These are phyloP conservation scores for Colletotrichum falcatum DNA, from an alignment of 2,329 filamentous ascomycete species.

Conservation along the genomic window DNA sequence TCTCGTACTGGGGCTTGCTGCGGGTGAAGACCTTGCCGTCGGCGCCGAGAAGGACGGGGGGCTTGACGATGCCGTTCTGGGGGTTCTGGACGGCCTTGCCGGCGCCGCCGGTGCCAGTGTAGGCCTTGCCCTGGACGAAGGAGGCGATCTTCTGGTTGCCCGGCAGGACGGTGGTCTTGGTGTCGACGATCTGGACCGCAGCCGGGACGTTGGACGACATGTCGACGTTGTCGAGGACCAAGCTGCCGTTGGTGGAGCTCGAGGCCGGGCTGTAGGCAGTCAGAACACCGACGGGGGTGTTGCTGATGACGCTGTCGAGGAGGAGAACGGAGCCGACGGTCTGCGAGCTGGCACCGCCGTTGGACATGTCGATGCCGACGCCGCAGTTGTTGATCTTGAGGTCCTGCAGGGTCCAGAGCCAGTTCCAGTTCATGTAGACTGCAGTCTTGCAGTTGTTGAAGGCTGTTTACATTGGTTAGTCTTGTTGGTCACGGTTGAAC, in stretches of 20 bases:
- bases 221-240: constrained; percentile 92
- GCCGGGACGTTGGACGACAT: constrained; percentile 74
- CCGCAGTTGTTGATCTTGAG: constrained; percentile 79
- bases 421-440: constrained; percentile 93
- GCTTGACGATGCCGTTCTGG: constrained; percentile 70
- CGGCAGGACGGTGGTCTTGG: constrained; percentile 70
- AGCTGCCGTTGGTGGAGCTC: constrained; percentile 79
- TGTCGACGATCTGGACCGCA: constrained; percentile 72
- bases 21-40: constrained; percentile 81
- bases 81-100: constrained; percentile 70
- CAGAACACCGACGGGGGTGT: constrained; percentile 80
- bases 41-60: constrained; percentile 71
- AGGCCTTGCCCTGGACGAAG: constrained; percentile 85
- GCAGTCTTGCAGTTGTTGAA: constrained; percentile 88
- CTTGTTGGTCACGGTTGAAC: neutral
- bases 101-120: constrained; percentile 59
- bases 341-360: constrained; percentile 70
- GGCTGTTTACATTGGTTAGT: neutral
- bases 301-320: constrained; percentile 82
- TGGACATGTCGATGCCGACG: constrained; percentile 84
- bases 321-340: constrained; percentile 88
- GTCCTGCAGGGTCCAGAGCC: constrained; percentile 85
- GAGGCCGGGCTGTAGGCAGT: constrained; percentile 76
- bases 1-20: constrained; percentile 89
- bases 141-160: constrained; percentile 77